These are phyloP conservation scores for Lichina pygmaea DNA, from an alignment of 495 filamentous ascomycete genomes.

Conservation along the genomic window DNA sequence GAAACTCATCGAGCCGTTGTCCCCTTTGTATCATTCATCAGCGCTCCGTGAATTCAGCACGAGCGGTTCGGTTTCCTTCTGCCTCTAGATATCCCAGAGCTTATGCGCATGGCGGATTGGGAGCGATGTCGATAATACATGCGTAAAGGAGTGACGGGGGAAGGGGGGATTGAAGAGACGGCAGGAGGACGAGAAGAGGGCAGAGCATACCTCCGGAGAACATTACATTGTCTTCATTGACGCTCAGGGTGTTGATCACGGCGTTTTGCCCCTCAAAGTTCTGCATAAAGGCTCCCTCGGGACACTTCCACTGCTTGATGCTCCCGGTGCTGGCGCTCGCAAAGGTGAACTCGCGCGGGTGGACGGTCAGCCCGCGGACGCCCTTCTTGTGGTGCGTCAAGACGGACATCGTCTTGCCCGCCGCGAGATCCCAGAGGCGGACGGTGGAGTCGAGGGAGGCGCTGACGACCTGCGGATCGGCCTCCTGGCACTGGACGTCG, in stretches of 20 bases:
- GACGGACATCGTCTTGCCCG: constrained; percentile 85
- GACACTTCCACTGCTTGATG: constrained; percentile 99
- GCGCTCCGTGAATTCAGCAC: no score
- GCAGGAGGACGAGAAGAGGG: not conserved
- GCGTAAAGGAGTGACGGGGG: not conserved
- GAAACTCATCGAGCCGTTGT: constrained; percentile 91
- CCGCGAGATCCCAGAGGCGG: constrained; percentile 85
- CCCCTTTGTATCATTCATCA: constrained; percentile 14
- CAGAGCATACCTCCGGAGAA: constrained; percentile 47
- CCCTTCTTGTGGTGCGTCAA: constrained; percentile 98
- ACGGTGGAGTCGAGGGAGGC: constrained; percentile 80
- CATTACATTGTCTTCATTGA: constrained; percentile 83
- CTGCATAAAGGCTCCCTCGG: constrained; percentile 96
- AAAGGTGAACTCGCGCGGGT: constrained; percentile 92
- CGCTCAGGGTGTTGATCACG: constrained; percentile 82
- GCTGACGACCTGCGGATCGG: constrained; percentile 85
- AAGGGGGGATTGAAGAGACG: not conserved
- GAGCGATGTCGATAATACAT: no score
- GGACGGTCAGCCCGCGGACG: constrained; percentile 59
- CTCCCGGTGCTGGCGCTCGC: constrained; percentile 69
- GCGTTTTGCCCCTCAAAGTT: constrained; percentile 94
- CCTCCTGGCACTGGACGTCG: constrained; percentile 77
- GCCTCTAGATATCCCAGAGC: not conserved
- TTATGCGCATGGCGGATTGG: not conserved
- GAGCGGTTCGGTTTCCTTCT: not conserved